Conservation (phyloP, 164 flowering plant species). For the Cinnamomum chago region DNA sequence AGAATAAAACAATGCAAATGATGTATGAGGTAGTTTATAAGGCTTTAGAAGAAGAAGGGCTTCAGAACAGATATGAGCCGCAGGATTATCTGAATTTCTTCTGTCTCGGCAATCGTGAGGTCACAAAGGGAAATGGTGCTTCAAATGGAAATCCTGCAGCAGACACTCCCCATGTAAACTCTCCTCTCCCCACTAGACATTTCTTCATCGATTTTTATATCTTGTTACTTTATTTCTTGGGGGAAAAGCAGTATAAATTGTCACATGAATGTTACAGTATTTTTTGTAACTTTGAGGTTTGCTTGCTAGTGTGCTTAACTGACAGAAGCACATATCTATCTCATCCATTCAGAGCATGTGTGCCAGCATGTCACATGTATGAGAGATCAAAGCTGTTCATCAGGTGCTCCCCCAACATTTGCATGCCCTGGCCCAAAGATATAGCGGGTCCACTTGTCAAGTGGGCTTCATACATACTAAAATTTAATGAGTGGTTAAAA, state of each 20-base stretch:
- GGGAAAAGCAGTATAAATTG: neutral
- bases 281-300: too few species aligned
- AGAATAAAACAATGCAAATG: constrained; percentile 99
- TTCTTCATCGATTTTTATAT: neutral
- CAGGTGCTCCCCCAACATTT: neutral
- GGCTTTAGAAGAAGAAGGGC: constrained; percentile 86
- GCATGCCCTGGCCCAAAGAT: neutral
- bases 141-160: constrained; percentile 37
- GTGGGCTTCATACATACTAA: neutral
- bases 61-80: constrained; percentile 65
- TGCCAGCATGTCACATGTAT: neutral
- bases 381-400: neutral
- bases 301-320: too few species aligned
- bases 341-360: neutral
- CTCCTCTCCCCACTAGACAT: neutral
- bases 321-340: neutral
- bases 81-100: constrained; percentile 89
- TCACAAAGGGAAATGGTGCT: constrained; percentile 29
- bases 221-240: neutral
- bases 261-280: neutral
- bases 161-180: constrained; percentile 67
- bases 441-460: neutral
- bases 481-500: neutral
- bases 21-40: constrained; percentile 91
- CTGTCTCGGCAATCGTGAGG: constrained; percentile 94